phyloP scores from a whole-genome alignment of 2,329 filamentous ascomycete species.

The Emericellopsis cladophorae region DNA sequence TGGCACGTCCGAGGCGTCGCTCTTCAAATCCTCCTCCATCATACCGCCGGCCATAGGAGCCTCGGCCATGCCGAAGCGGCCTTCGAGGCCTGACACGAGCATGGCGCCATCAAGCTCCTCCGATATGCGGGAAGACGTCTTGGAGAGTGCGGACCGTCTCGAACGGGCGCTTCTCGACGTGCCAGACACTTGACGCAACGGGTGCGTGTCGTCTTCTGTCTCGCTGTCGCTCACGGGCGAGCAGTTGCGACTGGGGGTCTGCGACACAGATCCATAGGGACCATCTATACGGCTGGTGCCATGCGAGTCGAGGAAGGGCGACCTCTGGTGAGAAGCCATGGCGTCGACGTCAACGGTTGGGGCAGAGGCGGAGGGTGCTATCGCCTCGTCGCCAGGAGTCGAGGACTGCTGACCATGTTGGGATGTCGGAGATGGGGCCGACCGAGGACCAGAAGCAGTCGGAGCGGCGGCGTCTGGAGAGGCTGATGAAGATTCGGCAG shows the following conservation, averaged over 20 bases:
- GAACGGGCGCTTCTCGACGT: slow-evolving; percentile 18
- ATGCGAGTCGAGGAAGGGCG: slow-evolving; percentile 19
- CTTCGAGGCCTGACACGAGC: slow-evolving; percentile 38
- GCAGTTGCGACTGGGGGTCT: slow-evolving; percentile 19
- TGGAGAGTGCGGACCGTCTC: slow-evolving; percentile 16
- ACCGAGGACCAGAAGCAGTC: not conserved
- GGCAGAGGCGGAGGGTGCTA: slow-evolving; percentile 1
- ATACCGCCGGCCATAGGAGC: slow-evolving; percentile 31
- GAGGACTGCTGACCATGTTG: slow-evolving; percentile 1
- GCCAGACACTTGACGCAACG: slow-evolving; percentile 19
- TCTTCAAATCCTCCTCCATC: slow-evolving; percentile 27
- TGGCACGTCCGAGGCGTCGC: slow-evolving; percentile 21
- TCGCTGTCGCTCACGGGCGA: slow-evolving; percentile 22
- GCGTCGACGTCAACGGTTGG: slow-evolving; percentile 5
- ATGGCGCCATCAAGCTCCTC: slow-evolving; percentile 38
- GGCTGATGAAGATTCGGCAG: not conserved
- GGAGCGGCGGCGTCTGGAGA: not conserved
- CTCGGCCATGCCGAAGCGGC: slow-evolving; percentile 38
- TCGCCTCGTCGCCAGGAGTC: slow-evolving; percentile 1
- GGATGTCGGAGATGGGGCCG: not conserved
- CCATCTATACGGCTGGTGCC: slow-evolving; percentile 13
- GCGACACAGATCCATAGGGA: slow-evolving; percentile 24
- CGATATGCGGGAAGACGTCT: slow-evolving; percentile 23
- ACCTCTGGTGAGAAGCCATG: slow-evolving; percentile 18
- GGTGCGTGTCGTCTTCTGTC: slow-evolving; percentile 15